A percentile compares a stretch with the other conserved stretches of the same genome.
These are phyloP conservation scores for Puccinia coronata DNA, from an alignment of 1,284 basidiomycete species.

Conservation along the genomic window DNA sequence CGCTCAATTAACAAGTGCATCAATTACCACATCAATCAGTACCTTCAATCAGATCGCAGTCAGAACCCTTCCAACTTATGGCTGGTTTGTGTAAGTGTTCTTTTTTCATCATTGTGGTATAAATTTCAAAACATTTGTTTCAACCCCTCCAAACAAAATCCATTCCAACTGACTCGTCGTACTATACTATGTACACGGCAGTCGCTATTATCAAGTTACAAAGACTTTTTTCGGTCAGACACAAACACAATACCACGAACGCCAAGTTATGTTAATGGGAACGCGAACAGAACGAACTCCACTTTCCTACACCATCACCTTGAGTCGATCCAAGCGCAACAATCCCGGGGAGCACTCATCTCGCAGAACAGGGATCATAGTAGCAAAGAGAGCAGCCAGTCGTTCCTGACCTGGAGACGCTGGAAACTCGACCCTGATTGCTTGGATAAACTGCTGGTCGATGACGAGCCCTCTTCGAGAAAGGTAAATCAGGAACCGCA, in stretches of 20 bases:
- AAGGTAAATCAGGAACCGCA: not conserved
- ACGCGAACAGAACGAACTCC: not conserved
- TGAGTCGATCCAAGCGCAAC: not conserved
- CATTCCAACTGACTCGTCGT: too few species aligned
- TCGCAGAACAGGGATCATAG: not conserved
- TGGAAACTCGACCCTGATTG: not conserved
- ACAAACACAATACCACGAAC: not conserved
- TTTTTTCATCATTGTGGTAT: not conserved
- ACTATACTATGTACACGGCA: not conserved
- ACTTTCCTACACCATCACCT: not conserved
- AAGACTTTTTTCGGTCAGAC: not conserved
- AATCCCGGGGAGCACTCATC: not conserved
- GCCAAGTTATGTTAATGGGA: not conserved
- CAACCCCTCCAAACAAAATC: not conserved
- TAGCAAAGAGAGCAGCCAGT: not conserved
- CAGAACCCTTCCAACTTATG: not conserved
- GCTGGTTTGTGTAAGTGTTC: conserved; percentile 11
- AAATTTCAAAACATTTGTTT: not conserved
- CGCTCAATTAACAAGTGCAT: conserved; percentile 2
- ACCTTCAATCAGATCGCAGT: not conserved
- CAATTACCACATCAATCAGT: not conserved
- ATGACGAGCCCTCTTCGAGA: not conserved
- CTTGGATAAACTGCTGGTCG: not conserved
- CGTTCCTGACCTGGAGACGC: not conserved
- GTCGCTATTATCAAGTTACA: conserved; percentile 14